Base-by-base conservation (phyloP, 441 rosid species). In the Adansonia grandidieri region DNA sequence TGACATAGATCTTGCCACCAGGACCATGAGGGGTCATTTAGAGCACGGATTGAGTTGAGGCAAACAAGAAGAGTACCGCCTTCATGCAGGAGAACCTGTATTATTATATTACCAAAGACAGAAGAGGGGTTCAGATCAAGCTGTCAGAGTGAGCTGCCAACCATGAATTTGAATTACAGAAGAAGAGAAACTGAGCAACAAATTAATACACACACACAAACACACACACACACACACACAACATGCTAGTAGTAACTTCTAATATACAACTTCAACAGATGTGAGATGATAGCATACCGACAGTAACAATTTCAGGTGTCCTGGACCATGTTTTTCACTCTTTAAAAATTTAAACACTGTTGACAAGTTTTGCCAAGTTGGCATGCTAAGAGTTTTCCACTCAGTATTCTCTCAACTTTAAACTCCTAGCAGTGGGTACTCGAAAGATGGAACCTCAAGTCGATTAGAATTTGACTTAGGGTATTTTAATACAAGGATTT, bases 41-140 rank as follows among this genome's bases (percentile, higher is more conserved):
- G 89, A 40, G 88, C 94, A 0, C 95, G 95, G 15, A 93, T 67
- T 1, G 95, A 91, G 80, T 92, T 93, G 61, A 91, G 93, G 81
- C 98, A 91, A 76, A 93, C 97, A 6, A 92, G 89, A 64, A 94
- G 93, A 22, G 98, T 91, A 22, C 96, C 98, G 0, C 98, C 97
- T 87, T 94, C 98, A 19, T 94, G 97, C 83, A 92, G 74, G 77
- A 94, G 95, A 76, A 94, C 97, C 98, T 94, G 89, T 73, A 32
- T 32, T 32, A 32, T 32, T 32, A 80, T 32, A 62, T 77, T 45
- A 20, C 22, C 63, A 5, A 24, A 50, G 37, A 64, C 60, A 42
- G 60, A 69, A 24, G 24, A 66, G 22, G 9, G 45, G 66, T 44
- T 54, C 24, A 66, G 13, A 13, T 9, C 24, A 2, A 8, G 44